These are phyloP conservation scores for Neocucurbitaria cava DNA, from an alignment of 2,329 filamentous ascomycete genomes.

Conservation along the genomic window DNA sequence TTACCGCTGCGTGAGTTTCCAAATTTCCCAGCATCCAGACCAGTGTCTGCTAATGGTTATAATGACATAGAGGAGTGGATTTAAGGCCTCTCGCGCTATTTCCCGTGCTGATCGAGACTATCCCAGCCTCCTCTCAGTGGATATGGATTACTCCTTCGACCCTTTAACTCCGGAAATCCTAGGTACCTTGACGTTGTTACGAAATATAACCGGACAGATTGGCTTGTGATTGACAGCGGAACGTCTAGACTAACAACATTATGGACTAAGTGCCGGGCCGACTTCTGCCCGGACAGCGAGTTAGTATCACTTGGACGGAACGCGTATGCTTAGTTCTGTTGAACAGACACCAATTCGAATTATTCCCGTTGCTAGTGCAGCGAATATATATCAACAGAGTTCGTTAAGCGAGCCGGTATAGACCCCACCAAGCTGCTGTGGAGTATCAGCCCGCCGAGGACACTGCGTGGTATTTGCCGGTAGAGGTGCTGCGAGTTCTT, in stretches of 20 bases:
- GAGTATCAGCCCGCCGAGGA: conserved; percentile 29
- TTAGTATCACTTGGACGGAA: not conserved
- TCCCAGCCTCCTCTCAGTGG: not conserved
- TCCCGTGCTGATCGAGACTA: not conserved
- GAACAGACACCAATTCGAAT: not conserved
- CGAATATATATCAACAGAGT: conserved; percentile 32
- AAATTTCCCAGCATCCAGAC: not conserved
- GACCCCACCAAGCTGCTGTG: conserved; percentile 28
- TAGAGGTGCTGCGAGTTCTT: conserved; percentile 27
- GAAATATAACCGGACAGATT: conserved; percentile 27
- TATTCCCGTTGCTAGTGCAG: conserved; percentile 15
- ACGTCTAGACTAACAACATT: conserved; percentile 11
- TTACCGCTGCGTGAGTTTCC: not conserved
- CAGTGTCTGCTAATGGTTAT: not conserved
- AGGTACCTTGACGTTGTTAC: conserved; percentile 28
- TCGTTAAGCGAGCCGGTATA: conserved; percentile 28
- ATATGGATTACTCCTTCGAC: not conserved
- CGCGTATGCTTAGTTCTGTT: not conserved
- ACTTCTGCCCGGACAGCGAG: conserved; percentile 19
- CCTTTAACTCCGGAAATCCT: conserved; percentile 5
- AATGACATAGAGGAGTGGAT: not conserved
- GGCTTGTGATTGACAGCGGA: conserved; percentile 30
- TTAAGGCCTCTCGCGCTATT: not conserved
- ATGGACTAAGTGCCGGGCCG: conserved; percentile 21
- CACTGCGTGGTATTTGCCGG: conserved; percentile 23